Evolutionary conservation across 179 eudicot species (phyloP).

Genomic region (Vitellaria paradoxa): DNA sequence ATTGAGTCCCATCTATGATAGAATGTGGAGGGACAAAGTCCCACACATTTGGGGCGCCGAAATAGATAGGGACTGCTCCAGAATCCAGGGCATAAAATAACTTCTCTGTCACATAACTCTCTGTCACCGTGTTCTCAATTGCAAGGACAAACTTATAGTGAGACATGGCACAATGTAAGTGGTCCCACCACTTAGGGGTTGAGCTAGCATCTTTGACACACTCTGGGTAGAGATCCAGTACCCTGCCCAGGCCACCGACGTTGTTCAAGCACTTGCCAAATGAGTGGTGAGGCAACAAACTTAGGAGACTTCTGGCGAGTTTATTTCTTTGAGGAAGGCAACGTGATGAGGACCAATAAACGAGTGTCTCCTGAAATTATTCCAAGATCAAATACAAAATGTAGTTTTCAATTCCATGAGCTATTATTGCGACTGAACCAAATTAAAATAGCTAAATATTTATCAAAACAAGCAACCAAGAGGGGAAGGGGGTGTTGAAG

Average conservation of each 20-base stretch:
- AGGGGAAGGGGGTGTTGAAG: not conserved
- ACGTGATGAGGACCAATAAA: constrained; percentile 98
- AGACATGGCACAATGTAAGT: constrained; percentile 95
- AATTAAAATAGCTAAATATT: not conserved
- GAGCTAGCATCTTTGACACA: constrained; percentile 50
- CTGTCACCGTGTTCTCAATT: constrained; percentile 86
- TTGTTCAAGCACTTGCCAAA: constrained; percentile 98
- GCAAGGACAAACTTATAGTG: constrained; percentile 95
- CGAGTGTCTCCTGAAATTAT: constrained; percentile 62
- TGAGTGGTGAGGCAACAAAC: constrained; percentile 75
- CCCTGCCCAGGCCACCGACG: constrained; percentile 86
- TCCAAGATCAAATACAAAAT: not conserved
- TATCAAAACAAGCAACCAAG: not conserved
- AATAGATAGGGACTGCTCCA: constrained; percentile 90
- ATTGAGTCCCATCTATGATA: constrained; percentile 80
- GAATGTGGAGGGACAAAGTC: constrained; percentile 96
- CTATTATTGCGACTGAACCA: not conserved
- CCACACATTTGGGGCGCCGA: constrained; percentile 93
- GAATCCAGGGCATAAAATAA: constrained; percentile 86
- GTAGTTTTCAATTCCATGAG: not conserved
- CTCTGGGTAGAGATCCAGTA: constrained; percentile 78
- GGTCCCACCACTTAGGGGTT: constrained; percentile 96
- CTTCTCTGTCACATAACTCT: constrained; percentile 96
- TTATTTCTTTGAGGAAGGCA: constrained; percentile 77
- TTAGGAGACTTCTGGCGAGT: constrained; percentile 62